phyloP scores from a whole-genome alignment of 176 grass and related monocot genomes.

The Juncus effusus region DNA sequence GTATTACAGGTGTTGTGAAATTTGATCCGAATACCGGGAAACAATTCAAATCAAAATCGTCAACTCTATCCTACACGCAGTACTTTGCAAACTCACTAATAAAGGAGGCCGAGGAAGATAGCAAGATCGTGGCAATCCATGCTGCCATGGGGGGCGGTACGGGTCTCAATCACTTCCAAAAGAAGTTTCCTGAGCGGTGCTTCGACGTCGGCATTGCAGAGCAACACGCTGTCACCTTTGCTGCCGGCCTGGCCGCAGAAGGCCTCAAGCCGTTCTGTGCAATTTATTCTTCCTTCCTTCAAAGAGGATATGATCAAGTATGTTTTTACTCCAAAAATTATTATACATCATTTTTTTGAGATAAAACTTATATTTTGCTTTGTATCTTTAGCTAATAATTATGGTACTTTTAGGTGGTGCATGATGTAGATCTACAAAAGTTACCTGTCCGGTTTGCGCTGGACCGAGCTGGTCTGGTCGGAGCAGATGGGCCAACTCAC shows the following conservation, averaged over 20 bases:
- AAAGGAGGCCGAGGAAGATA: slow-evolving; percentile 58
- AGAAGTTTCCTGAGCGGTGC: slow-evolving; percentile 81
- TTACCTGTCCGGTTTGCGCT: slow-evolving; percentile 80
- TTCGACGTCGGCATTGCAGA: slow-evolving; percentile 97
- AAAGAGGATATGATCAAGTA: slow-evolving; percentile 95
- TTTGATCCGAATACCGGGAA: slow-evolving; percentile 67
- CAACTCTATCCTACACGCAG: slow-evolving; percentile 63
- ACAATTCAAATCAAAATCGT: slow-evolving; percentile 51
- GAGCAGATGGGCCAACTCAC: slow-evolving; percentile 87
- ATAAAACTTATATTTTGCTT: neutral
- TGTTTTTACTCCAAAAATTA: neutral
- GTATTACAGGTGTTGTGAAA: slow-evolving; percentile 58
- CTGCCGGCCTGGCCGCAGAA: slow-evolving; percentile 70
- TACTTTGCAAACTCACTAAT: slow-evolving; percentile 86
- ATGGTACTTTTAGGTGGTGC: slow-evolving; percentile 48
- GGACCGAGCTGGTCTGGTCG: slow-evolving; percentile 81
- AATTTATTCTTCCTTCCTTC: slow-evolving; percentile 94
- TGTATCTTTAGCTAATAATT: too few relatives aligned
- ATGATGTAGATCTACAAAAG: slow-evolving; percentile 88
- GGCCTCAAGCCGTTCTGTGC: slow-evolving; percentile 94
- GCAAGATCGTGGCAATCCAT: slow-evolving; percentile 83
- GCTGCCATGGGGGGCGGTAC: slow-evolving; percentile 96
- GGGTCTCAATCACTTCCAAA: slow-evolving; percentile 93
- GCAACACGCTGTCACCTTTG: slow-evolving; percentile 96
- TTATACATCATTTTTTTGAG: neutral